Evolutionary conservation across 305 asterid genomes (phyloP).

Genomic region (Fraxinus sp.): DNA sequence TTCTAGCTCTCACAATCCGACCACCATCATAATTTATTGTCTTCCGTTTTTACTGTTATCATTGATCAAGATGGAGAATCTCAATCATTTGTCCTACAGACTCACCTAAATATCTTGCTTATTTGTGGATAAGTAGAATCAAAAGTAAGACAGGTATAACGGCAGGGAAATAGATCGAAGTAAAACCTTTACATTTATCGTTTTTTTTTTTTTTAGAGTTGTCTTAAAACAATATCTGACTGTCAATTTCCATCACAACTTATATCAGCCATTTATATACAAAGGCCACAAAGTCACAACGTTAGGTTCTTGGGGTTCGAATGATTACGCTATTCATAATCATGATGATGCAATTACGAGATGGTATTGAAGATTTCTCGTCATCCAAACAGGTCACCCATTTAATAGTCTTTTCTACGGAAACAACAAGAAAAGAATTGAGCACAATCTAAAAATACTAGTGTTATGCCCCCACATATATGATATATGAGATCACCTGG

Average conservation of each 20-base stretch:
- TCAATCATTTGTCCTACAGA: background rate
- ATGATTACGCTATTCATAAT: background rate
- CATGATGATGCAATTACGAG: background rate
- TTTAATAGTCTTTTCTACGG: background rate
- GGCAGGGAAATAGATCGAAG: background rate
- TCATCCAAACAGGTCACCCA: background rate
- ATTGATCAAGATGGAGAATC: background rate
- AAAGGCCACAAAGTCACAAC: background rate
- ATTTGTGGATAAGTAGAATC: slow-evolving; percentile 1
- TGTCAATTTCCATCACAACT: background rate
- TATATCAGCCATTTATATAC: background rate
- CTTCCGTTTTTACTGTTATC: background rate
- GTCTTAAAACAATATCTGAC: background rate
- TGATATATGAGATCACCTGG: background rate
- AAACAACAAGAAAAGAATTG: background rate
- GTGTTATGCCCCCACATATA: background rate
- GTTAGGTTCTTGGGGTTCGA: background rate
- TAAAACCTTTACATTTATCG: background rate
- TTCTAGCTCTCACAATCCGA: background rate
- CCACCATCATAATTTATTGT: background rate
- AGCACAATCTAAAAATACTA: background rate
- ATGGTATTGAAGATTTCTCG: background rate
- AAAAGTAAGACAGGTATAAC: background rate
- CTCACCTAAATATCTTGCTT: background rate
- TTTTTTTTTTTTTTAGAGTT: background rate